Evolutionary conservation across 768 basidiomycete genomes (phyloP), one percentile per base, ranked within the genome.

Genomic region (Leccinum variicolor): DNA sequence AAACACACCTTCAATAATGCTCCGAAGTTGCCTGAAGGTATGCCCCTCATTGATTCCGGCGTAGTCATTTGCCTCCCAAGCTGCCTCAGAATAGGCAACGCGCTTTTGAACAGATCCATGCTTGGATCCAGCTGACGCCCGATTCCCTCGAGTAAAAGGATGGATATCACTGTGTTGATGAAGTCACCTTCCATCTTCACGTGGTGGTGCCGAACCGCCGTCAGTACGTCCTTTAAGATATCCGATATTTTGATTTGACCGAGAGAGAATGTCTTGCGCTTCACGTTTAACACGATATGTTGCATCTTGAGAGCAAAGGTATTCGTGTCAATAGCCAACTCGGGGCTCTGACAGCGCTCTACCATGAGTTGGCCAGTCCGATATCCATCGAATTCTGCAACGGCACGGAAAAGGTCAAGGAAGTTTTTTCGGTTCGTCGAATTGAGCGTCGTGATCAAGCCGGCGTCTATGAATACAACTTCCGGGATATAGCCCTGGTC

Each of bases 101-200:
- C 90, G 75, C 90, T 93, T 68, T 94, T 94, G 80, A 99, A 98
- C 57, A 99, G 72, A 75, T 99, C 97, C 73, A 98, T 75, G 13
- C 81, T 79, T 2, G 97, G 95, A 73, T 99, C 94, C 61, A 99
- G 71, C 75, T 90, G 94, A 58, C 96, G 77, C 21, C 97, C 97
- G 63, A 99, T 98, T 1, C 97, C 97, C 74, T 99, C 97, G 54
- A 99, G 76, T 41, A 99, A 72, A 54, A 99, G 74, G 55, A 98
- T 93, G 10, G 91, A 92, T 58, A 99, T 89, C 58, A 99, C 94
- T 0, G 97, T 98, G 73, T 99, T 99, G 69, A 98, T 87, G 69
- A 99, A 99, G 72, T 98, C 97, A 14, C 89, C 94, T 75, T 99
- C 96, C 87, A 99, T 91, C 78, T 93, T 98, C 62, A 98, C 97